Percentiles rank a stretch among this genome's conserved stretches.
Conservation (phyloP, 2,329 filamentous ascomycete species). For the Exophiala spinifera region DNA sequence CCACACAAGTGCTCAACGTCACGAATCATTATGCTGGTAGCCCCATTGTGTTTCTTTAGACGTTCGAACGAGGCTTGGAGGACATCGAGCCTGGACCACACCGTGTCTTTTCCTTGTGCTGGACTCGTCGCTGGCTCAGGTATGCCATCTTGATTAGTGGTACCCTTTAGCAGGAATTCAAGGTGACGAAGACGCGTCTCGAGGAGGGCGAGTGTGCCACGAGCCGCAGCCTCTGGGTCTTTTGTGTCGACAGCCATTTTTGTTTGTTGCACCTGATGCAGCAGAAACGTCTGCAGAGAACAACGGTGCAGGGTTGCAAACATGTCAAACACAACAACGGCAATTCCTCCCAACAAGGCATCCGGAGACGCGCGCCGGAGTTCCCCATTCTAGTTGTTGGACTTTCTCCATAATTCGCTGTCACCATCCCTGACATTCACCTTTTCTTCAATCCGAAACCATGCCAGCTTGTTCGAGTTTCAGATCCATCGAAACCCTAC, state of each 20-base stretch:
- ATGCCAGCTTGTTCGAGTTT: background rate
- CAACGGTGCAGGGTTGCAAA: background rate
- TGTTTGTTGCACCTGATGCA: background rate
- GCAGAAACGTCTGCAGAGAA: background rate
- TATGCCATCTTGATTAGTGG: conserved; percentile 40
- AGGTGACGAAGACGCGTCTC: conserved; percentile 44
- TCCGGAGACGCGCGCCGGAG: background rate
- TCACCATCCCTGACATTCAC: too few relatives aligned
- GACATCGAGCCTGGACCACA: conserved; percentile 38
- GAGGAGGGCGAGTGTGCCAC: conserved; percentile 34
- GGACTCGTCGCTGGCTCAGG: conserved; percentile 36
- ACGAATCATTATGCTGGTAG: conserved; percentile 32
- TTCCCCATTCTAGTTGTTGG: too few relatives aligned
- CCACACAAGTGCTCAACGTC: conserved; percentile 44
- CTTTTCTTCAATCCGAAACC: background rate
- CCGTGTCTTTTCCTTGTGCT: conserved; percentile 37
- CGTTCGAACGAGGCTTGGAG: conserved; percentile 40
- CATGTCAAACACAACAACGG: background rate
- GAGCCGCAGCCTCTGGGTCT: conserved; percentile 21
- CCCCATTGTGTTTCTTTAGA: conserved; percentile 36
- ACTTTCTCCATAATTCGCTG: background rate
- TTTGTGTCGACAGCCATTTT: conserved; percentile 9
- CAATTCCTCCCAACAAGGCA: background rate
- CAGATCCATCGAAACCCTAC: background rate
- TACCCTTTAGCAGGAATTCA: conserved; percentile 45